These are phyloP conservation scores for Geotrichum siamense DNA, from an alignment of 1,139 yeast species.

Conservation along the genomic window DNA sequence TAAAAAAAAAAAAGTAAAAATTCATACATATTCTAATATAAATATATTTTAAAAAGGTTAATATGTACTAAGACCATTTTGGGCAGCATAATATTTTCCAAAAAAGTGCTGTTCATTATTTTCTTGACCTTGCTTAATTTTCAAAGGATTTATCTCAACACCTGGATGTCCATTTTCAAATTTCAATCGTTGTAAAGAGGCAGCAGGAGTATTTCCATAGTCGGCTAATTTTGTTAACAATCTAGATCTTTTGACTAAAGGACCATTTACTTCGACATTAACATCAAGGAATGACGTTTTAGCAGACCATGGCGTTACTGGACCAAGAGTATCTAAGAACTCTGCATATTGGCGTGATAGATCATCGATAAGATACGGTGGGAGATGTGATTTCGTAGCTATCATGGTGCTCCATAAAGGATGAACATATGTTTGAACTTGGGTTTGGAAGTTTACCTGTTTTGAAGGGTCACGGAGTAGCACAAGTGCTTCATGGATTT, in stretches of 20 bases:
- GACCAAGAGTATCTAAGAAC: constrained; percentile 11
- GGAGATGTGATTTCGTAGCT: constrained; percentile 6
- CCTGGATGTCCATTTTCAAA: constrained; percentile 34
- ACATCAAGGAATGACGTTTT: constrained; percentile 24
- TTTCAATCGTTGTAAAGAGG: constrained; percentile 21
- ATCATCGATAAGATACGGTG: constrained; percentile 12
- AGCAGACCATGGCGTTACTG: constrained; percentile 12
- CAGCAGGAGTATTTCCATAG: constrained; percentile 21
- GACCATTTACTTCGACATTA: constrained; percentile 35
- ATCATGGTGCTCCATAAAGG: constrained; percentile 12
- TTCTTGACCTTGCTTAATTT: constrained; percentile 12
- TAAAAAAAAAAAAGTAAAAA: too few species aligned
- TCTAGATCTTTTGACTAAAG: constrained; percentile 26
- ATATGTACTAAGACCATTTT: constrained; percentile 12
- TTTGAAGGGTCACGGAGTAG: constrained; percentile 5
- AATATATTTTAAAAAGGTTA: neutral
- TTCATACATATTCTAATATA: too few species aligned
- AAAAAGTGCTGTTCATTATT: constrained; percentile 19
- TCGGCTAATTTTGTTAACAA: constrained; percentile 23
- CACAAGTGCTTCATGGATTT: constrained; percentile 22
- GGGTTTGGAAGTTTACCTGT: constrained; percentile 7
- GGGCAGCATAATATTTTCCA: constrained; percentile 18
- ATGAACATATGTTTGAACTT: constrained; percentile 16
- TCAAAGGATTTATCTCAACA: constrained; percentile 25
- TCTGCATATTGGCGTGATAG: constrained; percentile 10